Percentiles rank a stretch among this genome's conserved stretches.
phyloP scores from a whole-genome alignment of 2,329 filamentous ascomycete species.

The Stagonosporopsis chrysanthemi region DNA sequence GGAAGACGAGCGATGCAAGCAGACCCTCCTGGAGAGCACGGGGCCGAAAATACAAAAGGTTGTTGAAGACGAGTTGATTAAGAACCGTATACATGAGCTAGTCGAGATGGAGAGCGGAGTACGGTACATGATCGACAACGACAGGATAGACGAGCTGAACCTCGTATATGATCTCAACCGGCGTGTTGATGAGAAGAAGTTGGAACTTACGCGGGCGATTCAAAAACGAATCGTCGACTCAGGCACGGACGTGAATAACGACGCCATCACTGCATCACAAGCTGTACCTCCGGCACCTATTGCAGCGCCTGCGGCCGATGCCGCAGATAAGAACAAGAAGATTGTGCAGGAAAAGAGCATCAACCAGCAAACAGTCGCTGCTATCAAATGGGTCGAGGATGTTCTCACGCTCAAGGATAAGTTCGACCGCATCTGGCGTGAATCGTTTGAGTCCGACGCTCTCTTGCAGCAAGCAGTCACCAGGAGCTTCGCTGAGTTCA shows the following conservation, averaged over 20 bases:
- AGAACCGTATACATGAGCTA: conserved; percentile 78
- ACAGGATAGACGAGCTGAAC: conserved; percentile 78
- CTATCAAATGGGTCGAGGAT: conserved; percentile 95
- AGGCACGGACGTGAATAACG: conserved; percentile 82
- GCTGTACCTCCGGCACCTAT: conserved; percentile 55
- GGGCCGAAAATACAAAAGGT: conserved; percentile 76
- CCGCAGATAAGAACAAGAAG: conserved; percentile 61
- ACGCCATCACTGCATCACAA: conserved; percentile 63
- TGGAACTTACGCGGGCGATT: conserved; percentile 72
- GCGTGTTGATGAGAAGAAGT: conserved; percentile 78
- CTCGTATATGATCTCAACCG: conserved; percentile 81
- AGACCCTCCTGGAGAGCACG: conserved; percentile 78
- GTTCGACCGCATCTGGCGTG: conserved; percentile 80
- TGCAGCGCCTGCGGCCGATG: conserved; percentile 50
- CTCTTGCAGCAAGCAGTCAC: conserved; percentile 82
- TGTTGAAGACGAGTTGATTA: conserved; percentile 82
- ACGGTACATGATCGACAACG: conserved; percentile 89
- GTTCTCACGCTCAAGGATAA: conserved; percentile 86
- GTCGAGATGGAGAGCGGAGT: conserved; percentile 87
- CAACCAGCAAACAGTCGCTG: conserved; percentile 83
- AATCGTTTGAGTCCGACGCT: conserved; percentile 78
- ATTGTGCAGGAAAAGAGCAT: conserved; percentile 56
- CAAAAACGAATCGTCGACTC: conserved; percentile 79
- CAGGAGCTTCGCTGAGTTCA: conserved; percentile 88
- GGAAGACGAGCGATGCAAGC: conserved; percentile 82